Conservation (phyloP, 306 rosid species). For the Clitoria ternatea region DNA sequence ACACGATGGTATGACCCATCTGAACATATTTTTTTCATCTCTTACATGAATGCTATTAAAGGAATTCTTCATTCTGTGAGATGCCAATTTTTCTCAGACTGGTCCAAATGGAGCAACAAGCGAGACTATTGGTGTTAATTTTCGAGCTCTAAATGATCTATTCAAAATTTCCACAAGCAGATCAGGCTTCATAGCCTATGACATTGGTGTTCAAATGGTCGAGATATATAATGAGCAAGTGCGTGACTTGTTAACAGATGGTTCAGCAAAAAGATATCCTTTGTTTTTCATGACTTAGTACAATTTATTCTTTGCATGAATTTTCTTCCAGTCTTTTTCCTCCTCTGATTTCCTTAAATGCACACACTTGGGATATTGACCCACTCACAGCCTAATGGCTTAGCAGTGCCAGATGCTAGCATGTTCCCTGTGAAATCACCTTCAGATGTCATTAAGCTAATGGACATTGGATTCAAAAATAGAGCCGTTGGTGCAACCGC, state of each 20-base stretch:
- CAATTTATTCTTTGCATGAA: slow-evolving; percentile 1
- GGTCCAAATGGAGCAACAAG: slow-evolving; percentile 48
- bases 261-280: slow-evolving; percentile 44
- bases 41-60: slow-evolving; percentile 3
- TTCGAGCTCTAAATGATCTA: slow-evolving; percentile 49
- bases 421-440: slow-evolving; percentile 39
- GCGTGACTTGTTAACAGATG: slow-evolving; percentile 40
- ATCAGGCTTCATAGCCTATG: slow-evolving; percentile 18
- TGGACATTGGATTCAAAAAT: slow-evolving; percentile 43
- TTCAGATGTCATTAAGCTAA: slow-evolving; percentile 39
- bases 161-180: slow-evolving; percentile 36
- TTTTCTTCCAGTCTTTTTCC: background rate
- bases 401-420: slow-evolving; percentile 53
- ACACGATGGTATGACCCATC: slow-evolving; percentile 55
- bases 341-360: slow-evolving; percentile 47
- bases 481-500: slow-evolving; percentile 45
- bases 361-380: slow-evolving; percentile 55
- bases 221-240: slow-evolving; percentile 58
- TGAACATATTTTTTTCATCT: slow-evolving; percentile 3
- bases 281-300: background rate
- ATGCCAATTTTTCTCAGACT: slow-evolving; percentile 35
- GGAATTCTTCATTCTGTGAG: slow-evolving; percentile 20
- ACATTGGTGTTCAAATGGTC: slow-evolving; percentile 45
- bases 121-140: slow-evolving; percentile 44
- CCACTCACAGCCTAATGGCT: slow-evolving; percentile 32